Base-by-base conservation (phyloP, 2,329 filamentous ascomycete genomes). In the Stagonosporopsis vannaccii region DNA sequence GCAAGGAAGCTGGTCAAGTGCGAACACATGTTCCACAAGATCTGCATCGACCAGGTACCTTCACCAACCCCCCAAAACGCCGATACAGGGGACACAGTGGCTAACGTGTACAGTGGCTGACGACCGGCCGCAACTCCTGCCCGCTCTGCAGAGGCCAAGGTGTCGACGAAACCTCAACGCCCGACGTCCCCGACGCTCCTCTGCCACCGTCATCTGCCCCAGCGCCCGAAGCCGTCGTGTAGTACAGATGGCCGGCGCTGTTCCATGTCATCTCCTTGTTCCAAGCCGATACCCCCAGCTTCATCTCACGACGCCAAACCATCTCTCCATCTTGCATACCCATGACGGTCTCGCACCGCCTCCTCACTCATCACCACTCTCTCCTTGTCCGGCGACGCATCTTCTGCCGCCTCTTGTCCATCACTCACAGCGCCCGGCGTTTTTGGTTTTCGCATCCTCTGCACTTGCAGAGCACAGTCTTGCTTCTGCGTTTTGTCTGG, bases 31-130 rank as follows among this genome's bases (percentile, higher is more conserved):
- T 90, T 87, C 74, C 87, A 90, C 74, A 83, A 81, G 61, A 83
- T 88, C 63, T 90, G 87, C 72, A 89, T 90, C 71, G 87, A 90
- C 71, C 84, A 88, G 81, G 86, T 88, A 78, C 67, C 81, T 69
- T 35, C 17, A 15, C 1, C 1, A 7, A 15, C 6, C 12, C 12
- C 6, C 12, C 12, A 7, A 23, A n/a, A 15, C 30, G 2, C 4
- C 30, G 20, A 17, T 4, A 9, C 12, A 15, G 12, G 13, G 12
- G 12, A 43, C 25, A 46, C 32, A 17, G 6, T 7, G n/a, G 15
- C 42, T 42, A 17, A 53, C 42, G 15, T 12, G 12, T 7, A 49
- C 57, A 89, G 85, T 90, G 87, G 87, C 78, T 90, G 42, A 89
- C 86, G 17, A 89, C 86, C 53, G 85, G 85, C 46, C 84, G 85